Evolutionary conservation across 1,284 basidiomycete genomes (phyloP), one percentile per base, ranked within the genome.

Genomic region (Cutaneotrichosporon cutaneum): DNA sequence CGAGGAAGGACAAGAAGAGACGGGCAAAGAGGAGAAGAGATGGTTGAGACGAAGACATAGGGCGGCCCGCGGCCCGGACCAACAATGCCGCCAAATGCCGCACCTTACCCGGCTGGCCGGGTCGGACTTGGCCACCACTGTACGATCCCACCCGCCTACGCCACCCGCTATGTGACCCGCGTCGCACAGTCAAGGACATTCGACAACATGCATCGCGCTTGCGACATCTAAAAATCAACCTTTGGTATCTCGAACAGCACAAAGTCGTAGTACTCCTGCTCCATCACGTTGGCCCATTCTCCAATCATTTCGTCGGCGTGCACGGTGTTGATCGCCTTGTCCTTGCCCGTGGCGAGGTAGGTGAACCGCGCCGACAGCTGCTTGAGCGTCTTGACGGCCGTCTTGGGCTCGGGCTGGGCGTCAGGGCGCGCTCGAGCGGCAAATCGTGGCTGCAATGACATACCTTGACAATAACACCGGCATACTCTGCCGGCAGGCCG

Each of bases 261-360:
- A 73, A 95, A 96, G 80, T 94, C 91, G 75, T 89, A 92, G 78
- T 90, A 90, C 78, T 97, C 94, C 76, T 94, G 90, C 73, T 97
- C 94, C 84, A 97, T 86, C 45, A 97, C 81, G 26, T 86, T 85
- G 75, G 92, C 90, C 77, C 91, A 97, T 78, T 97, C 94, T 66
- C 92, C 92, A 60, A 92, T 86, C 39, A 90, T 88, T 32, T 63
- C 64, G 51, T 51, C 55, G 14, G 35, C 22, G 13, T 30, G 27
- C 27, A 30, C 54, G 33, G 22, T 22, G 54, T 63, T 61, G 62
- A 64, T 82, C 21, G 77, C 81, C 32, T 70, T 73, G 2, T 74
- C 75, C 52, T 79, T 78, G 24, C 65, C 63, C 3, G 61, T 62
- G 13, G 55, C 67, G 52, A 98, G 88, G 77, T 95, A 94, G 18